These are phyloP conservation scores for Tetracladium maxilliforme DNA, from an alignment of 2,329 filamentous ascomycete genomes.

Conservation along the genomic window DNA sequence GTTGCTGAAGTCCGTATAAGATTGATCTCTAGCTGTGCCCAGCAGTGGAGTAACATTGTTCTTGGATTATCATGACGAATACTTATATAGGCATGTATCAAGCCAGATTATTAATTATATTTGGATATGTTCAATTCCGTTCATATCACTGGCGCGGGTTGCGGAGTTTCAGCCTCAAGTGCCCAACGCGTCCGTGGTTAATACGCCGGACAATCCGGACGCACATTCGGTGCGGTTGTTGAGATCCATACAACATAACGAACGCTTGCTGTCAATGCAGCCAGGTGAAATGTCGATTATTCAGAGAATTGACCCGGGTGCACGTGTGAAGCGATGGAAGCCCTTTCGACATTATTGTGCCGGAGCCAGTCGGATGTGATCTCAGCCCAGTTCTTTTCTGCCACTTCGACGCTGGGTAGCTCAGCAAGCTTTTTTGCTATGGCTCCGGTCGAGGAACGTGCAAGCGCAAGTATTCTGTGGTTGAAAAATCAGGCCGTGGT, in stretches of 20 bases:
- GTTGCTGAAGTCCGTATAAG: too few species aligned
- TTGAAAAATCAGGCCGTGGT: slow-evolving; percentile 10
- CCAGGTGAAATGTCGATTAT: slow-evolving; percentile 19
- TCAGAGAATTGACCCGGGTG: slow-evolving; percentile 21
- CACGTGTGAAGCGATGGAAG: slow-evolving; percentile 23
- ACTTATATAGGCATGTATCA: too few species aligned
- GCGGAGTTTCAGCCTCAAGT: slow-evolving; percentile 20
- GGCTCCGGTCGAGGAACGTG: slow-evolving; percentile 11
- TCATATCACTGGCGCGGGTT: too few species aligned
- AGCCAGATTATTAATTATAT: too few species aligned
- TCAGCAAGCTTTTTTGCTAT: slow-evolving; percentile 14
- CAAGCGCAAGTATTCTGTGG: too few species aligned
- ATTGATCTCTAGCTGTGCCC: too few species aligned
- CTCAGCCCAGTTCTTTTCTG: slow-evolving; percentile 17
- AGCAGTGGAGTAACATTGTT: too few species aligned
- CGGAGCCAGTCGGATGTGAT: slow-evolving; percentile 23
- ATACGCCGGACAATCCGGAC: slow-evolving; percentile 17
- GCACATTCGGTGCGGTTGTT: slow-evolving; percentile 19
- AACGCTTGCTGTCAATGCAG: slow-evolving; percentile 18
- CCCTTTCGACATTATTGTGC: slow-evolving; percentile 16
- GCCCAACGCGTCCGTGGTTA: slow-evolving; percentile 24
- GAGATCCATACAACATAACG: slow-evolving; percentile 26
- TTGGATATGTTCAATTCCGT: too few species aligned
- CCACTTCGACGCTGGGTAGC: slow-evolving; percentile 18
- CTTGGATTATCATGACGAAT: too few species aligned